Evolutionary conservation across 2,329 filamentous ascomycete genomes (phyloP).

Genomic region (Botrytis cinerea): DNA sequence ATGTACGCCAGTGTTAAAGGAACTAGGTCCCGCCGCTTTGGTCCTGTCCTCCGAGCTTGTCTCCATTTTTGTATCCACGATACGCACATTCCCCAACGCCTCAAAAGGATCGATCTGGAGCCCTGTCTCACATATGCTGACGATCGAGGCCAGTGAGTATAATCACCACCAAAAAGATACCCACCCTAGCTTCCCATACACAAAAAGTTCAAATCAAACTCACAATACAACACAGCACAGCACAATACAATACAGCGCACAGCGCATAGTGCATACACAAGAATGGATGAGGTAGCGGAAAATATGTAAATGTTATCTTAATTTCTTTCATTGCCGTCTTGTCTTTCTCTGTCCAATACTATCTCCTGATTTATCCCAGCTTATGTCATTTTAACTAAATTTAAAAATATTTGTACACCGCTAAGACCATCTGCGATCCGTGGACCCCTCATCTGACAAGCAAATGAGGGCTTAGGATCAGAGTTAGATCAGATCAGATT

Average conservation of each 20-base stretch:
- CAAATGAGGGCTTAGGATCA: background rate
- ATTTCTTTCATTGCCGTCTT: constrained; percentile 5
- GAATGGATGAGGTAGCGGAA: background rate
- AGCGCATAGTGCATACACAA: background rate
- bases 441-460: constrained; percentile 6
- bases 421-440: background rate
- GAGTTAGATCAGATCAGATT: constrained; percentile 16
- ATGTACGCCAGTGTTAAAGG: background rate
- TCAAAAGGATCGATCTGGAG: constrained; percentile 8
- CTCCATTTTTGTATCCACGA: background rate
- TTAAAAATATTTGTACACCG: constrained; percentile 1
- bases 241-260: constrained; percentile 11
- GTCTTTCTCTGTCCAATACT: constrained; percentile 3
- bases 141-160: constrained; percentile 12
- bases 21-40: background rate
- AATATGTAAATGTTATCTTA: constrained; percentile 5
- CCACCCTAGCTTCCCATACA: background rate
- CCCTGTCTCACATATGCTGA: background rate
- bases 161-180: background rate
- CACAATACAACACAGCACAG: constrained; percentile 1
- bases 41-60: background rate
- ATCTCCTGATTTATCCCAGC: background rate
- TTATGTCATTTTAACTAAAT: background rate
- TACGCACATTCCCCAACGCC: background rate
- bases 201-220: background rate